Base-by-base conservation (phyloP, 1,139 yeast species). In the Citeromyces hawaiiensis region DNA sequence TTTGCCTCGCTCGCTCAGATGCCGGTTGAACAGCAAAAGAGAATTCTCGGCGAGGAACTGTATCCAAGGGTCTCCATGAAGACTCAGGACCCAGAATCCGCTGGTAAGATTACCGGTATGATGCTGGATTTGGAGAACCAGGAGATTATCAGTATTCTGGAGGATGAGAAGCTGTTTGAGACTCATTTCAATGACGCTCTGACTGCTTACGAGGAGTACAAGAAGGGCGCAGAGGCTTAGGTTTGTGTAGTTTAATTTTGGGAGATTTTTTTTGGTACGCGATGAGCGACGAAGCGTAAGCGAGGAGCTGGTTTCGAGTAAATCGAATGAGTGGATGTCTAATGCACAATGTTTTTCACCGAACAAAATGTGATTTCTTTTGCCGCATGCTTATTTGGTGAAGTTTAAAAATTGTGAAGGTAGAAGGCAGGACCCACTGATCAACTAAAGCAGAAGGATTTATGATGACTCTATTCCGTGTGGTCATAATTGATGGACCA, bases 21-120 rank as follows among this genome's bases (percentile, higher is more conserved):
- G 49, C 81, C 83, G 60, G 76, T 78, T 57, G 96, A 85, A 62
- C 91, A 87, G 67, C 96, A 88, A 72, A 86, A 85, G 80, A 86
- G 93, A 73, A 76, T 87, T 60, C 76, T 93, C 62, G 98, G 99
- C 66, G 97, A 91, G 74, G 95, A 87, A 61, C 75, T 93, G 60
- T 93, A 88, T 75, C 93, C 94, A 60, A 86, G 81, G 77, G 83
- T 93, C 58, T 83, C 91, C 59, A 94, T 94, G 59, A 80, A 83
- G 63, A 65, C 68, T 48, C 73, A 72, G 55, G 94, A 85, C 59
- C 85, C 85, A 47, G 96, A 86, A 66, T 88, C 95, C 59, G 96
- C 97, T 52, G 96, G 96, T 68, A 91, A 88, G 74, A 87, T 91
- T 61, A 91, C 99, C 52, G 98, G 97, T 70, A 91, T 91, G 98